phyloP scores from a whole-genome alignment of 1,139 yeast species.

The Lodderomyces oxycetoniae region DNA sequence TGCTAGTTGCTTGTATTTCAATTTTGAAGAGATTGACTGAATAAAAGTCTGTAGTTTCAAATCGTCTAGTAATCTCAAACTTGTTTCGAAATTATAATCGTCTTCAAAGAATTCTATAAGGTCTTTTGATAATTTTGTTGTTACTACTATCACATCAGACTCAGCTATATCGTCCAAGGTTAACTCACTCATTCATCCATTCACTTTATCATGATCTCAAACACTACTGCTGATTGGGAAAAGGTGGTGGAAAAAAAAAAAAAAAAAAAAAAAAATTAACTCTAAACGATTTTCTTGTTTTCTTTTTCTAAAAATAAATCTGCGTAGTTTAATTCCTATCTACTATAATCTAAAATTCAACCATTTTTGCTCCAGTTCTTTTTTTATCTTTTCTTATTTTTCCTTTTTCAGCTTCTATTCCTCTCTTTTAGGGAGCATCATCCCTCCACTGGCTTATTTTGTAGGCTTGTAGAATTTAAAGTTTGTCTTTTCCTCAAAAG shows the following conservation, averaged over 20 bases:
- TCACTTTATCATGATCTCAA: no score
- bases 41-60: constrained; percentile 31
- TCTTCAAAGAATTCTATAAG: constrained; percentile 22
- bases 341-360: no score
- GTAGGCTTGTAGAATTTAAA: constrained; percentile 12
- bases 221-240: no score
- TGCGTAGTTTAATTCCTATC: no score
- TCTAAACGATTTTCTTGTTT: no score
- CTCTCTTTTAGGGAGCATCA: neutral
- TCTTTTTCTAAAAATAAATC: no score
- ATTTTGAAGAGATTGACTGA: constrained; percentile 21
- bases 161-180: constrained; percentile 6
- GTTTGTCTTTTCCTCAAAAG: constrained; percentile 16
- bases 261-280: no score
- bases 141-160: constrained; percentile 9
- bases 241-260: no score
- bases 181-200: no score
- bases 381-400: no score
- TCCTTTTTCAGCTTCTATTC: neutral
- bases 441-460: constrained; percentile 5
- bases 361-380: neutral
- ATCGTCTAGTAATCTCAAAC: constrained; percentile 31
- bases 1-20: constrained; percentile 20
- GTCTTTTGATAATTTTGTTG: constrained; percentile 2
- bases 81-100: constrained; percentile 32